These are phyloP conservation scores for Gnaphalium uliginosum DNA, from an alignment of 129 eudicot species.

Conservation along the genomic window DNA sequence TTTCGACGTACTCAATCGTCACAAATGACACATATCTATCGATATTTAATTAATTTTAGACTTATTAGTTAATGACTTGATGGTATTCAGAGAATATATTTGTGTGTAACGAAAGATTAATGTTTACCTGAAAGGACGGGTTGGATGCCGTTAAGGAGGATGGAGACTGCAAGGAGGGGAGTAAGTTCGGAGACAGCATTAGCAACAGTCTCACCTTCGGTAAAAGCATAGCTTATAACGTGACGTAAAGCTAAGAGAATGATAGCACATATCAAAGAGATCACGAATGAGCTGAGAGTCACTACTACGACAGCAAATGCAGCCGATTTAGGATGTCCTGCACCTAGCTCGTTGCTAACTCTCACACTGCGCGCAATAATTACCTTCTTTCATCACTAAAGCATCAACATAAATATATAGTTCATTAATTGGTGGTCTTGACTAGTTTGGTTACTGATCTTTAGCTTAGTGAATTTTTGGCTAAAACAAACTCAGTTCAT, in stretches of 20 bases:
- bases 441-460: too few relatives aligned
- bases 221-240: slow-evolving; percentile 46
- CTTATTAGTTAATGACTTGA: neutral
- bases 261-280: slow-evolving; percentile 41
- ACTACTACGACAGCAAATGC: slow-evolving; percentile 43
- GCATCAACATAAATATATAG: neutral
- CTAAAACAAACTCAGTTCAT: too few relatives aligned
- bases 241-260: slow-evolving; percentile 36
- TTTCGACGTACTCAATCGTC: neutral
- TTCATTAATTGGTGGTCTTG: too few relatives aligned
- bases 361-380: slow-evolving; percentile 46
- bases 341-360: slow-evolving; percentile 60
- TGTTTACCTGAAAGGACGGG: slow-evolving; percentile 54
- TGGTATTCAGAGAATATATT: neutral
- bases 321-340: slow-evolving; percentile 58
- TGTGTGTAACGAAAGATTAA: too few relatives aligned
- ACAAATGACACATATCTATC: neutral
- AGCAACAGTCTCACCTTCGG: slow-evolving; percentile 45
- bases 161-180: slow-evolving; percentile 41
- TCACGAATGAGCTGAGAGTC: slow-evolving; percentile 37
- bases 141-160: slow-evolving; percentile 52
- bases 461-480: neutral
- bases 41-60: neutral
- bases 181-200: slow-evolving; percentile 49
- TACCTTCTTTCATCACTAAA: slow-evolving; percentile 1